Conservation (phyloP, 106 monocot species). For the Ottelia alismoides region DNA sequence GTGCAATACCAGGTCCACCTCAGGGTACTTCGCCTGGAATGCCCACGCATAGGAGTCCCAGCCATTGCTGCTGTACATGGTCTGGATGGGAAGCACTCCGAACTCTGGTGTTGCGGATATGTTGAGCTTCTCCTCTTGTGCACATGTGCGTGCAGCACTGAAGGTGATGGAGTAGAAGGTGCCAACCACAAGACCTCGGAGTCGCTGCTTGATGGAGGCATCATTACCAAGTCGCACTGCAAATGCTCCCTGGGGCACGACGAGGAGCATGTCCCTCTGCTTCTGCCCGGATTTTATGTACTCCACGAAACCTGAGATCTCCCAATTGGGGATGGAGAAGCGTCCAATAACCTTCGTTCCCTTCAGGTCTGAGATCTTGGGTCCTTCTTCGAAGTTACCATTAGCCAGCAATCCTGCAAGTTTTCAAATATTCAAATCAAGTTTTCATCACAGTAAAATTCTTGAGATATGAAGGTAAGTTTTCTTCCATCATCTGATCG, state of each 20-base stretch:
- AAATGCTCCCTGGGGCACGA: slow-evolving; percentile 21
- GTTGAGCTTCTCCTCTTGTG: slow-evolving; percentile 30
- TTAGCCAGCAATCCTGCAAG: slow-evolving; percentile 6
- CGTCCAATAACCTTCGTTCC: slow-evolving; percentile 8
- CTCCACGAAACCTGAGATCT: slow-evolving; percentile 25
- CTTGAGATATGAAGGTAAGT: too few species aligned
- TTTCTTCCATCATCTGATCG: too few species aligned
- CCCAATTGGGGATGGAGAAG: slow-evolving; percentile 15
- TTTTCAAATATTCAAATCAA: too few species aligned
- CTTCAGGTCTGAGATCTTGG: background rate
- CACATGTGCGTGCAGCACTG: slow-evolving; percentile 40
- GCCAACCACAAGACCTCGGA: slow-evolving; percentile 14
- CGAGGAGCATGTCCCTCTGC: slow-evolving; percentile 22
- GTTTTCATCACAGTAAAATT: too few species aligned
- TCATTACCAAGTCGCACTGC: slow-evolving; percentile 23
- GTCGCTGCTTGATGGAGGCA: slow-evolving; percentile 18
- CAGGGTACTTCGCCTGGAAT: slow-evolving; percentile 7
- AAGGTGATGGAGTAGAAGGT: slow-evolving; percentile 38
- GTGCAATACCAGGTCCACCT: slow-evolving; percentile 14
- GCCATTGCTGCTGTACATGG: slow-evolving; percentile 28
- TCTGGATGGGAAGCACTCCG: slow-evolving; percentile 26
- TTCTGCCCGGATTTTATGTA: slow-evolving; percentile 24
- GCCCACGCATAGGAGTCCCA: slow-evolving; percentile 44
- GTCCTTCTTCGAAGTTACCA: slow-evolving; percentile 11
- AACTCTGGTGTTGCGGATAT: slow-evolving; percentile 24